Conservation (phyloP, 371 early-diverging fungal species). For the Rhizopus sp. region DNA sequence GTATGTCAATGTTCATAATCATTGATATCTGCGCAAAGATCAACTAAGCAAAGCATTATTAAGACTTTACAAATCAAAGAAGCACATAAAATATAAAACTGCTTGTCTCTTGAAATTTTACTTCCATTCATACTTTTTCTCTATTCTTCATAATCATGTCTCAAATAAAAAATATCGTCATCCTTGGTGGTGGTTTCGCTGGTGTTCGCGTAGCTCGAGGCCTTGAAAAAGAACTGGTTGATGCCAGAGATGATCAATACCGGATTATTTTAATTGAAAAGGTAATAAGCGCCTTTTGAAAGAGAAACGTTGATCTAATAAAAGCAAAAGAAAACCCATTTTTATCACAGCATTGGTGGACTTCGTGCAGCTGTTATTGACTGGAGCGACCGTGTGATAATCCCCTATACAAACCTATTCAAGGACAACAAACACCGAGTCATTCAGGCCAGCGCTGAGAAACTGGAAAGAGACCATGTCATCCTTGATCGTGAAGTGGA, state of each 20-base stretch:
- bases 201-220: conserved; percentile 26
- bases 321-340: conserved; percentile 27
- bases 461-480: conserved; percentile 18
- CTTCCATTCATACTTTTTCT: no score
- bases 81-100: no score
- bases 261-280: conserved; percentile 38
- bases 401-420: conserved; percentile 38
- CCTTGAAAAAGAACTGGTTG: conserved; percentile 23
- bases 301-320: no score
- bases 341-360: conserved; percentile 35
- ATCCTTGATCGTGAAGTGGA: conserved; percentile 18
- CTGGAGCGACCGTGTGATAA: conserved; percentile 22
- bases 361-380: conserved; percentile 29
- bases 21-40: no score
- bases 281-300: conserved; percentile 13
- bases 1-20: no score
- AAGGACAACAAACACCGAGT: conserved; percentile 24
- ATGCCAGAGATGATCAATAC: conserved; percentile 9
- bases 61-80: no score
- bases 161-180: conserved; percentile 30
- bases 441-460: conserved; percentile 28
- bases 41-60: no score
- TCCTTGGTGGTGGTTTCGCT: conserved; percentile 44
- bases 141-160: neutral
- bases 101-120: no score